phyloP scores from a whole-genome alignment of 2,329 filamentous ascomycete species.

The Colletotrichum chlorophyti region DNA sequence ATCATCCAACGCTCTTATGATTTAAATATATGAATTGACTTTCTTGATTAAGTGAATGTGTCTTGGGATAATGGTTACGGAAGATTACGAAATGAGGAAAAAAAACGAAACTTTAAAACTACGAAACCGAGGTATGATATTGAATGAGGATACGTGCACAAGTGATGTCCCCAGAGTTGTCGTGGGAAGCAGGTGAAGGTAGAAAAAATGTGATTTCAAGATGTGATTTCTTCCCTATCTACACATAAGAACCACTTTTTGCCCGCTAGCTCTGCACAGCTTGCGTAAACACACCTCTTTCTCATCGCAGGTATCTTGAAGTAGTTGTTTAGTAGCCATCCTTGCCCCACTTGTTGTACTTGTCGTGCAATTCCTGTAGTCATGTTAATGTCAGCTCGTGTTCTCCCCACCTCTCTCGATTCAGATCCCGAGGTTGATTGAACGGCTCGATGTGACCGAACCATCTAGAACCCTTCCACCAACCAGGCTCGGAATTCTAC shows the following conservation, averaged over 20 bases:
- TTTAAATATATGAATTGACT: background rate
- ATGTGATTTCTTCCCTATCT: conserved; percentile 29
- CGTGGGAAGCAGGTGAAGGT: too few relatives aligned
- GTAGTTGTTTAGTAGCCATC: conserved; percentile 75
- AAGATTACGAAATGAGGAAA: too few relatives aligned
- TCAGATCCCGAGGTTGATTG: background rate
- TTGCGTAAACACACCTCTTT: conserved; percentile 6
- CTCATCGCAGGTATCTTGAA: conserved; percentile 19
- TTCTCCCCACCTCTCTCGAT: background rate
- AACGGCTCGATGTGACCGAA: background rate
- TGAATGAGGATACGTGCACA: background rate
- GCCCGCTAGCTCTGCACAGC: conserved; percentile 9
- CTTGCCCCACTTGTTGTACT: conserved; percentile 99
- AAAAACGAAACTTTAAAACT: too few relatives aligned
- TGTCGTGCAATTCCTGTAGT: conserved; percentile 85
- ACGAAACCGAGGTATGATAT: too few relatives aligned
- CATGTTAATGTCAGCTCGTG: conserved; percentile 20
- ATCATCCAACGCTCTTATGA: background rate
- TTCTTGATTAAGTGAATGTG: too few relatives aligned
- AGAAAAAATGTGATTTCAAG: conserved; percentile 5
- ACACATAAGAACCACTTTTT: conserved; percentile 25
- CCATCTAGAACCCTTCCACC: too few relatives aligned
- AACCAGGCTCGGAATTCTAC: background rate
- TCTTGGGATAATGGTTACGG: too few relatives aligned
- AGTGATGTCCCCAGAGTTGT: background rate